Base-by-base conservation (phyloP, 2,329 filamentous ascomycete genomes). In the Neopestalotiopsis clavispora region DNA sequence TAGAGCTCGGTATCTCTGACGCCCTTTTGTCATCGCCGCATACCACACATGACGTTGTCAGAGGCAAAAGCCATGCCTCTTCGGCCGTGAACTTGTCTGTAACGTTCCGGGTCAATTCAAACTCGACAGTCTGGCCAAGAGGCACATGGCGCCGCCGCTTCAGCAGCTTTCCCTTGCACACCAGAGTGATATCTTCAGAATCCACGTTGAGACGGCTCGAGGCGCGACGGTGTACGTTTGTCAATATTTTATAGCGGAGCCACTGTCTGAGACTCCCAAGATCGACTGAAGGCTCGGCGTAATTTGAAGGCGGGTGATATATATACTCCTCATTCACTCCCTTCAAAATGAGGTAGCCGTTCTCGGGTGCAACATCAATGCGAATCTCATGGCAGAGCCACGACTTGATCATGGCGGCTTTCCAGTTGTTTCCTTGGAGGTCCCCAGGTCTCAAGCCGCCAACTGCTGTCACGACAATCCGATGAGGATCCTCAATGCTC, bases 11-110 rank as follows among this genome's bases (percentile, higher is more conserved):
- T 71, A 81, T 75, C 65, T 80, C 78, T 12, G 74, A 77, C 5
- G 77, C 70, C 40, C 73, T 73, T 71, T 79, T 81, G 38, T 78
- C 75, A 57, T 81, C 80, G 23, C 75, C 69, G 66, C 80, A 82
- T 14, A 79, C 74, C 28, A 71, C 68, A 69, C 80, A 82, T 14
- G 70, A 74, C 65, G 78, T 76, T 0, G 75, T 74, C 14, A 62
- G 52, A 2, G 71, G 72, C n/a, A 80, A 69, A 2, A 82, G 74
- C 78, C 78, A 79, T 1, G 76, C 73, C 68, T 82, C 80, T 23
- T 74, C 76, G 30, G 69, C 65, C 14, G 76, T 68, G 45, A 80
- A 79, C 3, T 58, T 68, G 32, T 78, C 75, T 23, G 76, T 75
- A 2, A 74, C 69, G 17, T 71, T 69, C 13, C 71, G 72, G 4